phyloP scores from a whole-genome alignment of 1,284 basidiomycete species.

The Phenoliferia sp. region DNA sequence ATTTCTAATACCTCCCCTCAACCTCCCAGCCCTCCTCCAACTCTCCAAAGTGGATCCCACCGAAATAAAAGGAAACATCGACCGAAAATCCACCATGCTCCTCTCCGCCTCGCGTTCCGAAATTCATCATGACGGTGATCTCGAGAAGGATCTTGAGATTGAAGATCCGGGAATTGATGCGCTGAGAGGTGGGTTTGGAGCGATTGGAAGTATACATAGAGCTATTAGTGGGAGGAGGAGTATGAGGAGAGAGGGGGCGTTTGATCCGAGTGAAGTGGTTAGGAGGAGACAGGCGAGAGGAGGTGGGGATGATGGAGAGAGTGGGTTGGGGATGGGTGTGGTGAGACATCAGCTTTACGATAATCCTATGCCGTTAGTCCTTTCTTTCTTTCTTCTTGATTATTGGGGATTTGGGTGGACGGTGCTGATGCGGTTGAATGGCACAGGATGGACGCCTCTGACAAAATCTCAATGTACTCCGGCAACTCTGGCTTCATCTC shows the following conservation, averaged over 20 bases:
- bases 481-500: background rate
- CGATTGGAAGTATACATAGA: slow-evolving; percentile 81
- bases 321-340: slow-evolving; percentile 54
- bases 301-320: slow-evolving; percentile 30
- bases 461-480: slow-evolving; percentile 33
- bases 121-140: slow-evolving; percentile 59
- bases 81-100: slow-evolving; percentile 76
- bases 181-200: slow-evolving; percentile 80
- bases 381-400: background rate
- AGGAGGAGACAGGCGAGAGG: slow-evolving; percentile 11
- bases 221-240: slow-evolving; percentile 48
- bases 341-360: slow-evolving; percentile 75
- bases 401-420: slow-evolving; percentile 7
- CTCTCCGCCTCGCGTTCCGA: slow-evolving; percentile 49
- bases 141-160: slow-evolving; percentile 45
- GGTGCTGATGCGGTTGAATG: background rate
- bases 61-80: slow-evolving; percentile 59
- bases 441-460: slow-evolving; percentile 28
- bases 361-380: slow-evolving; percentile 52
- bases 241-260: slow-evolving; percentile 8
- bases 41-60: slow-evolving; percentile 88
- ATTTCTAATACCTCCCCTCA: background rate
- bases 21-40: slow-evolving; percentile 69
- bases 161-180: slow-evolving; percentile 81
- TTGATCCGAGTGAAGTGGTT: background rate